Base-by-base conservation (phyloP, 2,329 filamentous ascomycete species). In the Plenodomus biglobosus region DNA sequence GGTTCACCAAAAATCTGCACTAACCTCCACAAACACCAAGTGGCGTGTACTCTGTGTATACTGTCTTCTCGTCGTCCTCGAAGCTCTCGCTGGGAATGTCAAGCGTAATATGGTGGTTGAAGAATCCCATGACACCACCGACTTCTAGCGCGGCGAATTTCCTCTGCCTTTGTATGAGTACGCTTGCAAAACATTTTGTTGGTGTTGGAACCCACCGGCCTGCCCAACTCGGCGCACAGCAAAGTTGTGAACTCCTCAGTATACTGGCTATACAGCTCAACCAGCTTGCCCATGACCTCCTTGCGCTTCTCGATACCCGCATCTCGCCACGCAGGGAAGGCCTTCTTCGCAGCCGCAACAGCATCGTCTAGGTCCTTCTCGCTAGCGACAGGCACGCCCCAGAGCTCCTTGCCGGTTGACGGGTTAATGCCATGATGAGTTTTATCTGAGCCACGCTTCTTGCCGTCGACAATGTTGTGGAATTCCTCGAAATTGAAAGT, bases 391-490 rank as follows among this genome's bases (percentile, higher is more conserved):
- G 80, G 80, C 1, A 82, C 79, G 15, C 76, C 73, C 20, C 77
- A 75, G 42, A 80, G 78, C 21, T 76, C 68, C 52, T 78, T 67
- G 19, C 73, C 68, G 8, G 76, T 81, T 2, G 79, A 68, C 0
- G 80, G 80, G 63, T 83, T 81, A 58, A 81, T 68, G 37, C 75
- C 72, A 57, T 76, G 74, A 45, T 78, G 75, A 44, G 73, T 62
- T 41, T 68, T 55, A 20, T 69, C 56, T 1, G 76, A 78, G 16
- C 72, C 64, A 16, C 71, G 70, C 50, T 76, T 64, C 64, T 80
- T 67, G 48, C 78, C 79, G 53, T 80, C 73, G 54, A 82, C 75
- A 45, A 80, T 72, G 68, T 82, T 83, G 50, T 73, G 71, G 62
- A 79, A 82, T 38, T 71, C 77, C 52, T 73, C 65, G 48, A 72